Base-by-base conservation (phyloP, 108 stramenopile genomes). In the Seminavis robusta region DNA sequence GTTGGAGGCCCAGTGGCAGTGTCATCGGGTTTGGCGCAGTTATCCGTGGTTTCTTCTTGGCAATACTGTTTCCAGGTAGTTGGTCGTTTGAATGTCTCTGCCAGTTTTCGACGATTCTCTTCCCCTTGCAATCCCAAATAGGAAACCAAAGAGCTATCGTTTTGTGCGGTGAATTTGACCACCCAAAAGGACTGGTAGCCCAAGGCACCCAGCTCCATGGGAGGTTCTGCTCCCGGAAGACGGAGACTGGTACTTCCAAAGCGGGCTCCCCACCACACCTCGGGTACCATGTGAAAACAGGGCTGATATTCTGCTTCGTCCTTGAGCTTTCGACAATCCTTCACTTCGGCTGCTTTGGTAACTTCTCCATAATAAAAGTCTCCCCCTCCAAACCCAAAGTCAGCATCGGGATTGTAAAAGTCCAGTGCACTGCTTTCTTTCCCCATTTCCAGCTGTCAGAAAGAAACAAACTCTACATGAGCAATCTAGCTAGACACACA, bases 11-110 rank as follows among this genome's bases (percentile, higher is more conserved):
- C 24, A 17, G 21, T 20, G 6, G 57, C 62, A 36, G 65, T 34
- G 4, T 8, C 50, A 62, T 75, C 67, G 2, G 41, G 44, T 16
- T 7, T 56, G n/a, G 40, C 9, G 26, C 76, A 77, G 33, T 65
- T 73, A 38, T 27, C 47, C 0, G 31, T 13, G 1, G 61, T 63
- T 33, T 74, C 49, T 3, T 47, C 17, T 2, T 39, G 29, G 33
- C 77, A 79, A 55, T 69, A 79, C 15, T 73, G 68, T 44, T 33
- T 19, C 69, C 72, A 79, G 1, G 52, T 79, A n/a, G 52, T 59
- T 4, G 77, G 77, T 10, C 67, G 56, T 29, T 52, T 26, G 44
- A 79, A 79, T 0, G 38, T 60, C 20, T 65, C 60, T 0, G 77
- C 77, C 27, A 79, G 25, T 30, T 59, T 40, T 19, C 69, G 54